Base-by-base conservation (phyloP, 179 eudicot genomes). In the Beta lomatogona region DNA sequence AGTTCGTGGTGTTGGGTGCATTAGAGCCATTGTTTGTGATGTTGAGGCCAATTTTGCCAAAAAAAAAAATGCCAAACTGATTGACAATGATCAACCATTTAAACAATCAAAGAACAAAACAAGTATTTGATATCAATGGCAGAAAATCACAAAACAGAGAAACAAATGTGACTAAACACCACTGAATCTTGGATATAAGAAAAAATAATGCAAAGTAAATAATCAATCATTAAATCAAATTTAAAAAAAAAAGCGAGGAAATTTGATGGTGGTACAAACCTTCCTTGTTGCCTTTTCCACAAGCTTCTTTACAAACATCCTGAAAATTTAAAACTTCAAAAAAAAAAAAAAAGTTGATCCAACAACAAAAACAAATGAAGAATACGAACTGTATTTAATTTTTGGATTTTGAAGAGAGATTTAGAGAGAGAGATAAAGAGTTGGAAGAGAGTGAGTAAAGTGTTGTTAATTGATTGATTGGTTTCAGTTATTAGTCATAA, bases 271-370 rank as follows among this genome's bases (percentile, higher is more conserved):
- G 19, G 6, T 67, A 2, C 5, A 61, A 53, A 88, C 90, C 90
- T 88, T 88, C 68, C 81, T 86, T 70, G 87, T 86, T 10, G 90
- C 88, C 70, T 75, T 88, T 22, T 79, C 90, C 19, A 88, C 90
- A 48, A 88, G 80, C 81, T 88, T 88, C 60, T 86, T 83, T 7
- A 88, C 83, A 54, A 86, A 88, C 86, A 85, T 78, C 78, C 57
- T 77, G 11, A 4, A 50, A 14, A 18, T 0, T 36, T 36, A 36
- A 3, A 55, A 55, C 16, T 55, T 55, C 16, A 64, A 36, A 36
- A 36, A 36, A 31, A 31, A 31, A 31, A 31, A 31, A 36, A 36
- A 36, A 64, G 10, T 61, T 61, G 22, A 61, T 61, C 22, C 66
- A 61, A 61, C 66, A 8, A 9, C 36, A 61, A 22, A 61, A 61